phyloP scores from a whole-genome alignment of 768 basidiomycete species.

The Boletellus emodensis region DNA sequence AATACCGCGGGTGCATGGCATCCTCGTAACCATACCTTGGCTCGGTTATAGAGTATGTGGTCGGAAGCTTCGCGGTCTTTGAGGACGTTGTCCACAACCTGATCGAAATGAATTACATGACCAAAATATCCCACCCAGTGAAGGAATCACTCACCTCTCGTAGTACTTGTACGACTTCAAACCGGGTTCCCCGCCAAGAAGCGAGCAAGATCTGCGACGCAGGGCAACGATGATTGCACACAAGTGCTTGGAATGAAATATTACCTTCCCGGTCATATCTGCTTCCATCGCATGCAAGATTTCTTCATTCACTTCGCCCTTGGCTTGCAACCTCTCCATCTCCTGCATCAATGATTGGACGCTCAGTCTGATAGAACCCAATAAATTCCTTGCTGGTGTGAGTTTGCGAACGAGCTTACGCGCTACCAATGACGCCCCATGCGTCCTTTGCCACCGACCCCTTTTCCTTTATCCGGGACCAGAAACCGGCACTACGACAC shows the following conservation, averaged over 20 bases:
- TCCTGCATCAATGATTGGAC: constrained; percentile 47
- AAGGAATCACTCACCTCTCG: constrained; percentile 47
- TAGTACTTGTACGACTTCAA: constrained; percentile 90
- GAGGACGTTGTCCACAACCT: constrained; percentile 82
- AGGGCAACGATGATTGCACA: background rate
- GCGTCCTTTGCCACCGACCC: constrained; percentile 91
- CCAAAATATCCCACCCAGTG: constrained; percentile 1
- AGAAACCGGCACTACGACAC: constrained; percentile 71
- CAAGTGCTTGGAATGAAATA: background rate
- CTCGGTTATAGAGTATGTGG: constrained; percentile 68
- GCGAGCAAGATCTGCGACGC: constrained; percentile 77
- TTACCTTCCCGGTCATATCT: constrained; percentile 88
- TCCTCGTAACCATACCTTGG: constrained; percentile 54
- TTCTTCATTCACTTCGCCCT: constrained; percentile 86
- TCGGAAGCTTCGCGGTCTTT: constrained; percentile 77
- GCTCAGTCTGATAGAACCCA: constrained; percentile 28
- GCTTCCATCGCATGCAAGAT: constrained; percentile 82
- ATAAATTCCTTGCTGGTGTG: constrained; percentile 58
- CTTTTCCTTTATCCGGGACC: constrained; percentile 92
- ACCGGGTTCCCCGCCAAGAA: constrained; percentile 94
- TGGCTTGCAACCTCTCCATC: constrained; percentile 86
- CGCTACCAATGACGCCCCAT: constrained; percentile 94
- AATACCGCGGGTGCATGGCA: background rate
- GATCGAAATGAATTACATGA: constrained; percentile 1
- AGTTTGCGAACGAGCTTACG: constrained; percentile 48